phyloP scores from a whole-genome alignment of 768 basidiomycete genomes.

The Holtermanniella nyarrowii region DNA sequence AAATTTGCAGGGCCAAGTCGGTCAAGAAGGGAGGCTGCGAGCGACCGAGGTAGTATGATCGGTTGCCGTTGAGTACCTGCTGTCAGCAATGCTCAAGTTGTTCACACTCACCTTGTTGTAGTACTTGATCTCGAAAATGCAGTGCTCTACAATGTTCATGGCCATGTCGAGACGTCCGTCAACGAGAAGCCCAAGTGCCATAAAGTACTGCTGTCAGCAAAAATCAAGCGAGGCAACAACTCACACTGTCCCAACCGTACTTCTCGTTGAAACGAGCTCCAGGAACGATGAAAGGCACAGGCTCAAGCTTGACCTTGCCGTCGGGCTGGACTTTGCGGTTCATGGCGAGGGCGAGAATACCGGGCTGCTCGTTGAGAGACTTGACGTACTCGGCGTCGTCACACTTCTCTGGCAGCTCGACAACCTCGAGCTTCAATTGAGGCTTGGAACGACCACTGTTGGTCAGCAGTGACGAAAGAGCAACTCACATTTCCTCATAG shows the following conservation, averaged over 20 bases:
- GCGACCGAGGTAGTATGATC: constrained; percentile 74
- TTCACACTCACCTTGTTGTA: constrained; percentile 58
- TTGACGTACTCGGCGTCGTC: constrained; percentile 84
- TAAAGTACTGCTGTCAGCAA: constrained; percentile 31
- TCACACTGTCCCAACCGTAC: constrained; percentile 39
- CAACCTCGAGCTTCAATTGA: constrained; percentile 85
- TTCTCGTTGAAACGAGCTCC: constrained; percentile 48
- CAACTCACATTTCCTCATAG: constrained; percentile 63
- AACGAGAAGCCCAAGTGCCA: constrained; percentile 69
- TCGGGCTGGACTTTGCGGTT: constrained; percentile 22
- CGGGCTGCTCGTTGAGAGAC: constrained; percentile 86
- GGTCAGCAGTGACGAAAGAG: constrained; percentile 3
- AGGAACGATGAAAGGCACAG: constrained; percentile 93
- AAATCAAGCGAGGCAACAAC: background rate
- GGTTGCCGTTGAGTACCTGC: constrained; percentile 1
- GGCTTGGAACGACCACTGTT: constrained; percentile 67
- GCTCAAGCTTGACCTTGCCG: constrained; percentile 70
- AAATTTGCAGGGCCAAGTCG: constrained; percentile 96
- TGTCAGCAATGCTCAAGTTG: background rate
- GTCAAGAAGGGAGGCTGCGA: constrained; percentile 98
- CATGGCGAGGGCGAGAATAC: constrained; percentile 91
- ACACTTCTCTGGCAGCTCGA: constrained; percentile 72
- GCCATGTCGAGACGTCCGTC: constrained; percentile 92
- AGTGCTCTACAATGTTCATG: constrained; percentile 96
- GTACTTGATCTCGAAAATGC: constrained; percentile 97